Conservation (phyloP, 2,329 filamentous ascomycete genomes). For the Nemania abortiva region DNA sequence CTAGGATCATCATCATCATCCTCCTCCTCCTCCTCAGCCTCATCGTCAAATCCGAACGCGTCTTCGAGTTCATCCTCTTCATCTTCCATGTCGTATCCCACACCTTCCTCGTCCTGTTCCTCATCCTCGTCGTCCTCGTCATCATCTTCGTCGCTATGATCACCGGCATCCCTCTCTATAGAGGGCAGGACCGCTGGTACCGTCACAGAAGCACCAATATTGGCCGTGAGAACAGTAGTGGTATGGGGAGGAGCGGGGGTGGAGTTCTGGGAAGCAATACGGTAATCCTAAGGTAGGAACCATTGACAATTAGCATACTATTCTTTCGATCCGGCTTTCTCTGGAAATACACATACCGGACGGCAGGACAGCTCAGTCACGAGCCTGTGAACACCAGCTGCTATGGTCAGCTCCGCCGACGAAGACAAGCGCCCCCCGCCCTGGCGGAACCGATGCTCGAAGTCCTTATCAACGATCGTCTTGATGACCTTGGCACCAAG, state of each 20-base stretch:
- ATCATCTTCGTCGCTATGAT: not conserved
- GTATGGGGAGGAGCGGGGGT: not conserved
- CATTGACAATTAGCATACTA: conserved; percentile 9
- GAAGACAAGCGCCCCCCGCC: conserved; percentile 41
- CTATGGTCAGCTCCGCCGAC: conserved; percentile 39
- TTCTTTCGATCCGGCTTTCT: not conserved
- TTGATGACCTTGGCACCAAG: conserved; percentile 43
- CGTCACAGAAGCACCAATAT: not conserved
- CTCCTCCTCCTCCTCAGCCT: not conserved
- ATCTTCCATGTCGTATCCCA: not conserved
- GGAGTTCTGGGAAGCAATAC: conserved; percentile 18
- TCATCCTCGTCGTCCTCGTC: conserved; percentile 1
- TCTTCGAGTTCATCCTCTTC: not conserved
- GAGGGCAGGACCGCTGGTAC: conserved; percentile 41
- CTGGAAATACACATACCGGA: conserved; percentile 37
- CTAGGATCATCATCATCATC: not conserved
- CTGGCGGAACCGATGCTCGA: conserved; percentile 42
- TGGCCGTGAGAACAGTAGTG: not conserved
- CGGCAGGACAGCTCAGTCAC: conserved; percentile 39
- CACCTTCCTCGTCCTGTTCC: not conserved
- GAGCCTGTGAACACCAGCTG: conserved; percentile 40
- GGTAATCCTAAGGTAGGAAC: conserved; percentile 41
- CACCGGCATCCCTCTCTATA: conserved; percentile 38
- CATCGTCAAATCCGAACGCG: not conserved
- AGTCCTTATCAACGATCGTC: conserved; percentile 42